Evolutionary conservation across 75 land plant species (phyloP), one percentile per base, ranked within the genome.

Genomic region (Pinus taeda): DNA sequence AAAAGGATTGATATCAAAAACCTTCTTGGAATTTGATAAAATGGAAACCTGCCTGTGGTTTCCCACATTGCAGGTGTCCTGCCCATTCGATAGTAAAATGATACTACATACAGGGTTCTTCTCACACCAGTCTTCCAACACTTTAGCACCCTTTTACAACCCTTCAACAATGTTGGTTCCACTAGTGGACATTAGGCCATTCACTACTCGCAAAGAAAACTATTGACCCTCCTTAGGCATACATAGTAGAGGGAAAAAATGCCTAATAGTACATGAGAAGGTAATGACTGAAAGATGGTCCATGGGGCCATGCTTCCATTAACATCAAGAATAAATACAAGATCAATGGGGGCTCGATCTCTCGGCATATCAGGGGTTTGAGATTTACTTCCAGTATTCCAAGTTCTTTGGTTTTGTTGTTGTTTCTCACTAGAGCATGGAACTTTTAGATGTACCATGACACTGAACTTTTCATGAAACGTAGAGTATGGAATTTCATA

Each of bases 51-150:
- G 75, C 20, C 77, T 59, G 57, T 82, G 61, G 30, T 70, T 59
- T 39, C 72, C 78, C 49, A 91, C 57, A 57, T 77, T 85, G 74
- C 85, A 91, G 5, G 95, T 95, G 74, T 95, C 96, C 66, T 93
- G 93, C 69, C 98, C 98, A 83, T 95, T 95, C 15, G 88, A 87
- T n/a, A 87, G 82, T 26, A 87, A 78, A 75, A 87, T 83, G 45
- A 87, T 81, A 73, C 83, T 81, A 26, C 83, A 77, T 11, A 81
- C 86, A 15, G 83, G 88, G 66, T 84, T 84, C 66, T 57, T 56
- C 33, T 76, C 26, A 26, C 26, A 26, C 26, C 26, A 0, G 26
- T 26, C 26, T 26, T 26, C 26, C 26, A 26, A 26, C 75, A 85
- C 87, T 60, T 83, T 83, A 21, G 79, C 78, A 22, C 86, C 88